These are phyloP conservation scores for Solidago caesia DNA, from an alignment of 129 eudicot genomes.

Conservation along the genomic window DNA sequence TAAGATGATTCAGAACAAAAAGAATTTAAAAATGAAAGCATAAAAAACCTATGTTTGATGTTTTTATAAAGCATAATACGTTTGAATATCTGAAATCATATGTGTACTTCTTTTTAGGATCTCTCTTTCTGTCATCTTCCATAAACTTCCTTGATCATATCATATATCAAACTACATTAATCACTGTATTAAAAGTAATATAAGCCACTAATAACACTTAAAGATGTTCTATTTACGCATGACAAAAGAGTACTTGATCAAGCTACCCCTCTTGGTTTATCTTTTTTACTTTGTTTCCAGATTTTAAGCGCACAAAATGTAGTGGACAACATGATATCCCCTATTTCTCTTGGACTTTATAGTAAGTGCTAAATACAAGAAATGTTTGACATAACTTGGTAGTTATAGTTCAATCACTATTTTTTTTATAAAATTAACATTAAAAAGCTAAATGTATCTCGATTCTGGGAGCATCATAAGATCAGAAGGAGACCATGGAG, in stretches of 20 bases:
- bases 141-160: not conserved
- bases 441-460: conserved; percentile 7
- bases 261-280: conserved; percentile 6
- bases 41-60: too few relatives aligned
- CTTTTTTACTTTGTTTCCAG: not conserved
- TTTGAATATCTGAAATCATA: too few relatives aligned
- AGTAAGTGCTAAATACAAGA: not conserved
- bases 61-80: too few relatives aligned
- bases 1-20: not conserved
- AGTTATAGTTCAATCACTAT: not conserved
- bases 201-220: not conserved
- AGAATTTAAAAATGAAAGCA: not conserved
- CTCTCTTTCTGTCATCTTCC: too few relatives aligned
- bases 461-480: conserved; percentile 2
- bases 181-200: conserved; percentile 12
- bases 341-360: not conserved
- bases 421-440: conserved; percentile 16
- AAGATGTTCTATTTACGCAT: conserved; percentile 2
- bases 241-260: conserved; percentile 16
- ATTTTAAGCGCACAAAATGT: not conserved
- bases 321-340: conserved; percentile 16
- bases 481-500: conserved; percentile 5
- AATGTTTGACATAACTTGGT: conserved; percentile 3
- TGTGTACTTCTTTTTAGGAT: too few relatives aligned
- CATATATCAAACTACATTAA: not conserved